These are phyloP conservation scores for Podila clonocystis DNA, from an alignment of 192 early-diverging fungal species.

Conservation along the genomic window DNA sequence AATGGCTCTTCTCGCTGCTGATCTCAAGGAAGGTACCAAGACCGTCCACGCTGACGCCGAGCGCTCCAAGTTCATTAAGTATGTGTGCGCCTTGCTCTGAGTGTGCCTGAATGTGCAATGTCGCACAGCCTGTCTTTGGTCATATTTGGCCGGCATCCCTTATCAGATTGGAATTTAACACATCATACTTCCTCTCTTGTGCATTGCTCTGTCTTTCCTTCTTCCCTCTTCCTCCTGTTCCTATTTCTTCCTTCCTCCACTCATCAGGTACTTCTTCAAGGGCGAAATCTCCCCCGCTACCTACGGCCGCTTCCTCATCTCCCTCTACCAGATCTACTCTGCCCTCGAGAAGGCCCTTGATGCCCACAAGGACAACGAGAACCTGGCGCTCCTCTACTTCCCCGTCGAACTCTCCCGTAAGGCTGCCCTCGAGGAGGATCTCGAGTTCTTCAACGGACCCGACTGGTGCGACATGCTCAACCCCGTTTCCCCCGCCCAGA, in stretches of 20 bases:
- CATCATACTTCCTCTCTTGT: no score
- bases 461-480: constrained; percentile 33
- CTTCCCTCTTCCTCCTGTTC: neutral
- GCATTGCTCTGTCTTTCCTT: neutral
- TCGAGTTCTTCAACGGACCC: constrained; percentile 57
- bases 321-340: constrained; percentile 60
- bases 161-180: no score
- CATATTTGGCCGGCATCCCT: neutral
- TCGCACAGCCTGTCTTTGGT: neutral
- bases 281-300: constrained; percentile 52
- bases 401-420: constrained; percentile 59
- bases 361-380: constrained; percentile 53
- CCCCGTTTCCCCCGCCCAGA: constrained; percentile 56
- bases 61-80: constrained; percentile 54
- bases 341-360: constrained; percentile 58
- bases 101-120: no score
- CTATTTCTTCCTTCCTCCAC: neutral
- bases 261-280: constrained; percentile 56
- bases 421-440: constrained; percentile 50
- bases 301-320: constrained; percentile 59
- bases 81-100: constrained; percentile 5
- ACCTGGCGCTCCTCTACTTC: constrained; percentile 57
- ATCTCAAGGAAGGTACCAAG: constrained; percentile 60
- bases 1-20: constrained; percentile 41
- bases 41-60: constrained; percentile 54